Base-by-base conservation (phyloP, 2,329 filamentous ascomycete genomes). In the Aspergillus persii region DNA sequence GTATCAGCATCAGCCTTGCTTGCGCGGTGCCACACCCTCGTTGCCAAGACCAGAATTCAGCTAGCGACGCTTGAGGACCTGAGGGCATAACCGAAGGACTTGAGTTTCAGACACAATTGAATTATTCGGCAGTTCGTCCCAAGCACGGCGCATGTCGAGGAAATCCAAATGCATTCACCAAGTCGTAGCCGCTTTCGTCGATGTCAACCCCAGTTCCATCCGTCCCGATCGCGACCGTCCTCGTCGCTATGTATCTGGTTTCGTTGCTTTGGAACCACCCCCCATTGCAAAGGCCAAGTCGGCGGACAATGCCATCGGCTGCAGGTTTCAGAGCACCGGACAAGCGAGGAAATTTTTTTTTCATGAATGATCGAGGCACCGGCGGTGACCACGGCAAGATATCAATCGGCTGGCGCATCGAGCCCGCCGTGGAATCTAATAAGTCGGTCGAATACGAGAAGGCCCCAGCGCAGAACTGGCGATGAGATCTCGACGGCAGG, bases 161-260 rank as follows among this genome's bases (percentile, higher is more conserved):
- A 51, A 9, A 18, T 26, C 8, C 36, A 27, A 33, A 18, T 8
- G 30, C 39, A 44, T 54, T 54, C 47, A 47, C 33, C 48, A 53
- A 23, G 56, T 54, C 54, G 53, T 50, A 30, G 52, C 65, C 61
- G 65, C 53, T 53, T 68, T 62, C 61, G 65, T 66, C 61, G 56
- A 65, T 48, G 50, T 46, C 49, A 15, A 48, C 41, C 55, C 49
- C 47, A 26, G 31, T n/a, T 44, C 41, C 55, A 53, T 60, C 54
- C 53, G 26, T 50, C 54, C 56, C 60, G 58, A 58, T 64, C 66
- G 66, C 64, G 64, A 66, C 63, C 66, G 65, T 62, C 52, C 53
- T 51, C 47, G 48, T 54, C 50, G 30, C 48, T 31, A 48, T 47
- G 11, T 12, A 53, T 41, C 41, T 44, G 27, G 18, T 48, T 44